Base-by-base conservation (phyloP, 2,329 filamentous ascomycete species). In the Talaromyces sp. region DNA sequence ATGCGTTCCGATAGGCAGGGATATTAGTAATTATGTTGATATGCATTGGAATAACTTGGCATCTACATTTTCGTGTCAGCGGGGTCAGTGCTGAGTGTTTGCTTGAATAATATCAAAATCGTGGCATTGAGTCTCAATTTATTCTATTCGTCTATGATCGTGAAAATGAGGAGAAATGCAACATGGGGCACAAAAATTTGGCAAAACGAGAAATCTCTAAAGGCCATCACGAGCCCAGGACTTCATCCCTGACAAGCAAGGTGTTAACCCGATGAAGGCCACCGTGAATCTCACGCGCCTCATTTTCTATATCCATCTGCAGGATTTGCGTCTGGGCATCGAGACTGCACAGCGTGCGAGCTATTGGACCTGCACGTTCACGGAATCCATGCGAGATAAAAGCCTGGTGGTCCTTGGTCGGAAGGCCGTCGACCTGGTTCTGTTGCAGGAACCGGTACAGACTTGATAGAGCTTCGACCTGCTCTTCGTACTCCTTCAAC, bases 241-340 rank as follows among this genome's bases (percentile, higher is more conserved):
- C 21, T 11, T 61, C 51, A 12, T 52, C 46, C 41, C 26, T 27
- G n/a, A 58, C 27, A 38, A 54, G 11, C 31, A 61, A 12, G n/a
- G 24, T 58, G 35, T 52, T 50, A 10, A 51, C 14, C 24, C 29
- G n/a, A 32, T 58, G 41, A 10, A 61, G 43, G 4, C 51, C 12
- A 17, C 29, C 76, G 75, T 60, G 82, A 77, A 68, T 85, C 85
- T 56, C 80, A 78, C 58, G 75, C 76, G 66, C 85, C 84, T 59
- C 79, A 81, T 0, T 82, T 81, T 61, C 88, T 78, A 69, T 65
- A 29, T 62, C 59, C 54, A 62, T 61, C 56, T 60, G 61, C 52
- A 68, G 19, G 14, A 63, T 62, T 56, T 61, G 58, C 56, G 65
- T 63, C 24, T 64, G 54, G 26, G 51, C 55, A 56, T 69, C 63